Conservation (phyloP, 2,329 filamentous ascomycete species). For the Chaetomium sp. region DNA sequence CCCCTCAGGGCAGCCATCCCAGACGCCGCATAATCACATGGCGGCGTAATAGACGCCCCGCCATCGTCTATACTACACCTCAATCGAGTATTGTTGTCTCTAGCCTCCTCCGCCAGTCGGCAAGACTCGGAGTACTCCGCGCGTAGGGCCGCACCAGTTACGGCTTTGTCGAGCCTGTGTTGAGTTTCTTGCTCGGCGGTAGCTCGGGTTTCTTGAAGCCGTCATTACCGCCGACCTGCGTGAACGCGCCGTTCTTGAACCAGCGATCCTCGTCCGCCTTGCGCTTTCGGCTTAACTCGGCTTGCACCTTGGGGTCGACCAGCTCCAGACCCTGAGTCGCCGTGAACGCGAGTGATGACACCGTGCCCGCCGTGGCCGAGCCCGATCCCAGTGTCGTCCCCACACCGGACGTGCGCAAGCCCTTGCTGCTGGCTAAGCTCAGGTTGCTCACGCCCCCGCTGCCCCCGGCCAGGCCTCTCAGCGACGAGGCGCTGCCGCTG, state of each 20-base stretch:
- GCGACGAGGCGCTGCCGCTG: constrained; percentile 72
- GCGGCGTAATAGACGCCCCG: background rate
- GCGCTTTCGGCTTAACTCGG: constrained; percentile 84
- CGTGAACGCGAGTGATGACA: constrained; percentile 88
- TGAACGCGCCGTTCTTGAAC: constrained; percentile 98
- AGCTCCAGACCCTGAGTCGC: constrained; percentile 93
- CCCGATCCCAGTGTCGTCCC: constrained; percentile 60
- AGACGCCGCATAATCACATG: background rate
- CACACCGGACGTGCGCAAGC: constrained; percentile 79
- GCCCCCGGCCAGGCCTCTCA: constrained; percentile 70
- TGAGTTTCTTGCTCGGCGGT: constrained; percentile 72
- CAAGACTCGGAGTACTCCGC: background rate
- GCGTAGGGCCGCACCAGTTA: background rate
- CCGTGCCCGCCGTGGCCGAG: constrained; percentile 67
- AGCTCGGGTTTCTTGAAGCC: constrained; percentile 82
- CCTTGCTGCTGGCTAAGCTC: constrained; percentile 75
- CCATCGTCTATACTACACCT: background rate
- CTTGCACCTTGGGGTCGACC: constrained; percentile 88
- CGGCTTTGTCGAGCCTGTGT: constrained; percentile 61
- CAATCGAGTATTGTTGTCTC: background rate
- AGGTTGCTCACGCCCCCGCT: constrained; percentile 62
- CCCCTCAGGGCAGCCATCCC: background rate
- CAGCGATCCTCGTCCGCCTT: constrained; percentile 94
- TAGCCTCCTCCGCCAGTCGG: background rate
- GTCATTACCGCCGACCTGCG: constrained; percentile 68